These are phyloP conservation scores for Aspergillus proliferans DNA, from an alignment of 2,329 filamentous ascomycete genomes.

Conservation along the genomic window DNA sequence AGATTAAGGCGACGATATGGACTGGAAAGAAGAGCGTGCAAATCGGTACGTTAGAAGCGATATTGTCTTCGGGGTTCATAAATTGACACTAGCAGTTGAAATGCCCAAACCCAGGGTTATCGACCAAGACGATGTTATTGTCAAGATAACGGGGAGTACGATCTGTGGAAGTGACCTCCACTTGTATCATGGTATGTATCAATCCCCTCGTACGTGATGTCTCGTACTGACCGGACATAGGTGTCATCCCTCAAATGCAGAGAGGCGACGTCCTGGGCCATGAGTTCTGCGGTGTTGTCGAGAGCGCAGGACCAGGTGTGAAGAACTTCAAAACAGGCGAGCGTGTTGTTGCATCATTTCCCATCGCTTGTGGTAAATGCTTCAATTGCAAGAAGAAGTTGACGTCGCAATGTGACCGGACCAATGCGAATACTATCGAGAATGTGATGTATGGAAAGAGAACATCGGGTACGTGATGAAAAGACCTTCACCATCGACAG, in stretches of 20 bases:
- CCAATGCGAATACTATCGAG: constrained; percentile 65
- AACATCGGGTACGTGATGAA: constrained; percentile 51
- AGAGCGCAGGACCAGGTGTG: constrained; percentile 50
- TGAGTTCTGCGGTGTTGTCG: constrained; percentile 49
- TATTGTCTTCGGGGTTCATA: neutral
- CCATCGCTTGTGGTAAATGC: constrained; percentile 65
- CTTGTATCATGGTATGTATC: constrained; percentile 34
- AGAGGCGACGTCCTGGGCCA: constrained; percentile 63
- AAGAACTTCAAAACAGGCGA: constrained; percentile 53
- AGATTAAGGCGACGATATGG: constrained; percentile 78
- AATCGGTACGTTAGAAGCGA: constrained; percentile 42
- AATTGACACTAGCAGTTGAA: constrained; percentile 42
- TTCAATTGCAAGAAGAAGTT: constrained; percentile 73
- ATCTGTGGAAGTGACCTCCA: constrained; percentile 58
- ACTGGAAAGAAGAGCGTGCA: constrained; percentile 73
- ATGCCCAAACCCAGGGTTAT: constrained; percentile 65
- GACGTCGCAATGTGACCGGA: constrained; percentile 72
- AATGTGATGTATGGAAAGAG: constrained; percentile 73
- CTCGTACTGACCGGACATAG: constrained; percentile 16
- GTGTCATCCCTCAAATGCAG: constrained; percentile 51
- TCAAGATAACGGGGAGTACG: constrained; percentile 65
- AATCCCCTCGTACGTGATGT: neutral
- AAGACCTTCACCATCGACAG: neutral
- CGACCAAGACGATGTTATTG: constrained; percentile 69
- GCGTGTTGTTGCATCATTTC: constrained; percentile 78